A percentile compares a stretch with the other conserved stretches of the same genome.
phyloP scores from a whole-genome alignment of 1,284 basidiomycete species.

The Paramarasmius palmivorus region DNA sequence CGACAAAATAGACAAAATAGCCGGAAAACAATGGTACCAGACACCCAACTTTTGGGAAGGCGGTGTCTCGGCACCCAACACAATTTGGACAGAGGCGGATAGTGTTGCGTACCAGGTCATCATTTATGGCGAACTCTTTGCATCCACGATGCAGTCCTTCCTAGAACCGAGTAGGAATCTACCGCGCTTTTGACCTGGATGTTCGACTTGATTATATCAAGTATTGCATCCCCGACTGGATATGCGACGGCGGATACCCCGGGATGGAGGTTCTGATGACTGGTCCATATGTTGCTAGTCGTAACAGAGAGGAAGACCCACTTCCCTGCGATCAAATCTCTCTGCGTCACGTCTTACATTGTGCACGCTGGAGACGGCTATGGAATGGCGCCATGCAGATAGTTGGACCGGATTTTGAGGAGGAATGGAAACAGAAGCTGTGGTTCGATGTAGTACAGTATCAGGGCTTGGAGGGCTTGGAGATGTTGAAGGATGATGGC shows the following conservation, averaged over 20 bases:
- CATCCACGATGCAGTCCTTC: background rate
- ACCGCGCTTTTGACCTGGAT: constrained; percentile 1
- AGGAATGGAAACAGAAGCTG: constrained; percentile 5
- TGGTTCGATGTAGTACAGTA: background rate
- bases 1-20: constrained; percentile 7
- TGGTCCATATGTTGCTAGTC: background rate
- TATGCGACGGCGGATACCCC: background rate
- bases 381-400: constrained; percentile 26
- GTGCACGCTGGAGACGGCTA: background rate
- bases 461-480: constrained; percentile 3
- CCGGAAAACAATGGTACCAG: constrained; percentile 4
- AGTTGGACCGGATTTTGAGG: background rate
- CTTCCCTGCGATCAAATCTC: background rate
- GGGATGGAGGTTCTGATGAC: background rate
- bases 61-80: constrained; percentile 1
- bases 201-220: constrained; percentile 10
- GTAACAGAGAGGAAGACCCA: background rate
- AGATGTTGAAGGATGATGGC: background rate
- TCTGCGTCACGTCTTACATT: constrained; percentile 1
- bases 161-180: background rate
- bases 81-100: constrained; percentile 1
- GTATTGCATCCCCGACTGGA: constrained; percentile 8
- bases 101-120: constrained; percentile 4
- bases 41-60: constrained; percentile 5
- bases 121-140: constrained; percentile 10